These are phyloP conservation scores for Periconia macrospinosa DNA, from an alignment of 2,329 filamentous ascomycete genomes.

Conservation along the genomic window DNA sequence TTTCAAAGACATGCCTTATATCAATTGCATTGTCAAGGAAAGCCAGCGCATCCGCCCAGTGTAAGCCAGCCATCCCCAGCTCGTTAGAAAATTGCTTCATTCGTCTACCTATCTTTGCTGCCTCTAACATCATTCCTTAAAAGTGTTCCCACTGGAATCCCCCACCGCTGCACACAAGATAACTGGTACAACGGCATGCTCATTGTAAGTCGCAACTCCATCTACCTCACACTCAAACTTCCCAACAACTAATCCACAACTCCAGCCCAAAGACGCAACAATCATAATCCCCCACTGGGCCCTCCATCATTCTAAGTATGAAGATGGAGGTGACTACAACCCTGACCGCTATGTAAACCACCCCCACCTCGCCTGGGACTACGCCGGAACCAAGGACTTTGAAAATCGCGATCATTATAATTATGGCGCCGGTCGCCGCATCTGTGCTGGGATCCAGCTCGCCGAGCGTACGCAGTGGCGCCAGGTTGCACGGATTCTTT, in stretches of 20 bases:
- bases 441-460: constrained; percentile 57
- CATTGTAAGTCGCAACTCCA: constrained; percentile 10
- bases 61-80: constrained; percentile 19
- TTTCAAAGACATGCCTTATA: constrained; percentile 30
- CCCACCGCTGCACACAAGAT: constrained; percentile 25
- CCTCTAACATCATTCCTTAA: too few species aligned
- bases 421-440: constrained; percentile 54
- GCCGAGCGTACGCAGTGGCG: constrained; percentile 54
- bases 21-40: constrained; percentile 36
- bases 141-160: constrained; percentile 26
- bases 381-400: constrained; percentile 37
- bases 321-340: constrained; percentile 35
- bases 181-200: constrained; percentile 34
- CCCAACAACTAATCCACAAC: constrained; percentile 1
- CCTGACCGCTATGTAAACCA: constrained; percentile 41
- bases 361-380: constrained; percentile 38
- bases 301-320: constrained; percentile 19
- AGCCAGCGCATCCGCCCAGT: constrained; percentile 25
- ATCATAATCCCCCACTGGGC: constrained; percentile 34
- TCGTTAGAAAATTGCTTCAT: too few species aligned
- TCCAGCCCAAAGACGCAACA: constrained; percentile 26
- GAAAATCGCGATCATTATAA: constrained; percentile 49
- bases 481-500: constrained; percentile 47
- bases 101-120: too few species aligned
- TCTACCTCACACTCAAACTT: too few species aligned